These are phyloP conservation scores for Nitzschia sp. DNA, from an alignment of 108 stramenopile genomes.

Conservation along the genomic window DNA sequence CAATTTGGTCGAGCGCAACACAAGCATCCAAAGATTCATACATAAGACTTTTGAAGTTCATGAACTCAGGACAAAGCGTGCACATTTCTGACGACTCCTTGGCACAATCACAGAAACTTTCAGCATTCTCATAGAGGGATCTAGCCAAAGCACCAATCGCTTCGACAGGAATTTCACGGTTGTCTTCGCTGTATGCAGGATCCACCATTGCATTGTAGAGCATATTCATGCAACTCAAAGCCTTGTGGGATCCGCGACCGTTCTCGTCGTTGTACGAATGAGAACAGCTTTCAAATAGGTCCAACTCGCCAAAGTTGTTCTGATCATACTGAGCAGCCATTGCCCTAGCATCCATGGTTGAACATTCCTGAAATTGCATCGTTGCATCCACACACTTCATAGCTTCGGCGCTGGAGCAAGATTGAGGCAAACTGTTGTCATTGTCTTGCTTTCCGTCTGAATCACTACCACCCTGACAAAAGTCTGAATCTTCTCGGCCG, in stretches of 20 bases:
- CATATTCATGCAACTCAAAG: slow-evolving; percentile 83
- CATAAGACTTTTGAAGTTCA: slow-evolving; percentile 81
- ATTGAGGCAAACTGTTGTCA: slow-evolving; percentile 27
- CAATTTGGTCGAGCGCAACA: slow-evolving; percentile 82
- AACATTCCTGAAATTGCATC: slow-evolving; percentile 66
- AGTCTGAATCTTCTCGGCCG: slow-evolving; percentile 38
- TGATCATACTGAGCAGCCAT: slow-evolving; percentile 85
- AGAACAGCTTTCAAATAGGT: slow-evolving; percentile 84
- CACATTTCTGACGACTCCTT: slow-evolving; percentile 50
- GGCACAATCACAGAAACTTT: slow-evolving; percentile 81
- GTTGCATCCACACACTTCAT: slow-evolving; percentile 59
- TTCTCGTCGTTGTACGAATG: slow-evolving; percentile 57
- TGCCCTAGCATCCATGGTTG: slow-evolving; percentile 56
- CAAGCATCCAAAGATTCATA: slow-evolving; percentile 87
- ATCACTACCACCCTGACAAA: slow-evolving; percentile 50
- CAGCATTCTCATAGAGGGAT: slow-evolving; percentile 64
- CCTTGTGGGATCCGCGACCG: slow-evolving; percentile 69
- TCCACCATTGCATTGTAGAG: slow-evolving; percentile 64
- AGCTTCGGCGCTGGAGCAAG: slow-evolving; percentile 64
- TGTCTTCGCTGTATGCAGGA: slow-evolving; percentile 40
- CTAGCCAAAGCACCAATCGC: slow-evolving; percentile 70
- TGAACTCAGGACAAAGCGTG: slow-evolving; percentile 74
- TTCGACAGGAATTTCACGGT: slow-evolving; percentile 46
- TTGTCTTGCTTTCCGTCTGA: slow-evolving; percentile 15
- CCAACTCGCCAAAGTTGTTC: slow-evolving; percentile 84